These are phyloP conservation scores for Cenococcum geophilum DNA, from an alignment of 495 filamentous ascomycete genomes.

Conservation along the genomic window DNA sequence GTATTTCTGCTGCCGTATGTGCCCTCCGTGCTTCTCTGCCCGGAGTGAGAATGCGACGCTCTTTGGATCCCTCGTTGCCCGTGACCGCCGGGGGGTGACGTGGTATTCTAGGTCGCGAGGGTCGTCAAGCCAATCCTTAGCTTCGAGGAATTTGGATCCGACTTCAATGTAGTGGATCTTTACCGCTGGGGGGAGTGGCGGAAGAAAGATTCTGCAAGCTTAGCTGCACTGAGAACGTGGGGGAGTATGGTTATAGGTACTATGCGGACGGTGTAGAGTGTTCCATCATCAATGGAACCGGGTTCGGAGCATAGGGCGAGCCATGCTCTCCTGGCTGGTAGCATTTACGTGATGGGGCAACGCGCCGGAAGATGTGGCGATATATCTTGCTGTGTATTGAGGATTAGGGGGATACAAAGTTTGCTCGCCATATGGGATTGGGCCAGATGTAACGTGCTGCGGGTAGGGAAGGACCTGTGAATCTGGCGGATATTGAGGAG, in stretches of 20 bases:
- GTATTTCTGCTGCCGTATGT: neutral
- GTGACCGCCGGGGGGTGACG: neutral
- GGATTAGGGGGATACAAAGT: too few relatives aligned
- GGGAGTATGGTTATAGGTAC: neutral
- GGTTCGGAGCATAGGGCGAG: too few relatives aligned
- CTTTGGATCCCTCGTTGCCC: neutral
- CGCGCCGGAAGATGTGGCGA: too few relatives aligned
- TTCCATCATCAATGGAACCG: too few relatives aligned
- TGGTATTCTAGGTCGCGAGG: neutral
- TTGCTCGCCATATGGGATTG: too few relatives aligned
- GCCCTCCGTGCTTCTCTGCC: neutral
- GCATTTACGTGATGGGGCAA: too few relatives aligned
- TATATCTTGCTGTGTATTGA: too few relatives aligned
- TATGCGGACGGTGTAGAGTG: too few relatives aligned
- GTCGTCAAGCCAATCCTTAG: neutral
- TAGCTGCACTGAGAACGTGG: neutral
- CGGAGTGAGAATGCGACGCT: neutral
- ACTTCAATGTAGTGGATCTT: neutral
- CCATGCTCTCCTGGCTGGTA: too few relatives aligned
- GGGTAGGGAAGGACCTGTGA: too few relatives aligned
- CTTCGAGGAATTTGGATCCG: neutral
- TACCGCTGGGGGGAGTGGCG: neutral
- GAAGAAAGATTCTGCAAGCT: neutral
- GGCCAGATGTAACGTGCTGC: too few relatives aligned
- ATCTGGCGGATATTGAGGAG: too few relatives aligned